A percentile compares a stretch with the other conserved stretches of the same genome.
These are phyloP conservation scores for Capsella bursapastoris DNA, from an alignment of 345 rosid genomes.

Conservation along the genomic window DNA sequence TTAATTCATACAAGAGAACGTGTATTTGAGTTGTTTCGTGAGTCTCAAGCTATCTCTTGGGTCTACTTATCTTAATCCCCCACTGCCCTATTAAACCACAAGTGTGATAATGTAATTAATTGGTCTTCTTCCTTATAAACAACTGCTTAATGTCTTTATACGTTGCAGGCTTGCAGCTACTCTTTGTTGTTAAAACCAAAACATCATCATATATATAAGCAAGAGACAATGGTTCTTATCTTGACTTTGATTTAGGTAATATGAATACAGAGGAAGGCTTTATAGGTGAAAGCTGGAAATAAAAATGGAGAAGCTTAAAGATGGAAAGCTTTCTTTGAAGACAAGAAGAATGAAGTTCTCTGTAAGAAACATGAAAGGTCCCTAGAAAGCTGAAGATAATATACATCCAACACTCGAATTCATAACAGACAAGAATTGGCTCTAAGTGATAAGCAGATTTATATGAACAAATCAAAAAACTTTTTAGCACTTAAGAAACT, in stretches of 20 bases:
- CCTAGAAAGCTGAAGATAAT: slow-evolving; percentile 8
- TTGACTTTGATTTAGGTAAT: not conserved
- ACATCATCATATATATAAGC: slow-evolving; percentile 16
- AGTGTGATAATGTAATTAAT: not conserved
- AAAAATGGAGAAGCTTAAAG: not conserved
- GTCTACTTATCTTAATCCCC: not conserved
- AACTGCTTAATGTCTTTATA: too few relatives aligned
- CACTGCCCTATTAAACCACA: not conserved
- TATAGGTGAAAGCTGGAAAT: slow-evolving; percentile 26
- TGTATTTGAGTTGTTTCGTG: slow-evolving; percentile 25
- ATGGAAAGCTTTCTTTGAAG: slow-evolving; percentile 4
- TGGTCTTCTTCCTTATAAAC: too few relatives aligned
- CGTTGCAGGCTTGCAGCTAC: too few relatives aligned
- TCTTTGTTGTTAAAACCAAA: not conserved
- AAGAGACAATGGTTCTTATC: slow-evolving; percentile 10
- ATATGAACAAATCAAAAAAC: slow-evolving; percentile 32
- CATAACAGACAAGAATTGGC: slow-evolving; percentile 4
- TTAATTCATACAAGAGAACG: not conserved
- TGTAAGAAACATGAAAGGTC: slow-evolving; percentile 19
- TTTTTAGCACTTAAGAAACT: not conserved
- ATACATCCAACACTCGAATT: slow-evolving; percentile 25
- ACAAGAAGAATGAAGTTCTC: slow-evolving; percentile 20
- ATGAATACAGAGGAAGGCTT: slow-evolving; percentile 17
- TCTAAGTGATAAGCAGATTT: slow-evolving; percentile 5
- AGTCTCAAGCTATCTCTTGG: slow-evolving; percentile 17